Base-by-base conservation (phyloP, 2,329 filamentous ascomycete genomes). In the Coniochaeta sp. region DNA sequence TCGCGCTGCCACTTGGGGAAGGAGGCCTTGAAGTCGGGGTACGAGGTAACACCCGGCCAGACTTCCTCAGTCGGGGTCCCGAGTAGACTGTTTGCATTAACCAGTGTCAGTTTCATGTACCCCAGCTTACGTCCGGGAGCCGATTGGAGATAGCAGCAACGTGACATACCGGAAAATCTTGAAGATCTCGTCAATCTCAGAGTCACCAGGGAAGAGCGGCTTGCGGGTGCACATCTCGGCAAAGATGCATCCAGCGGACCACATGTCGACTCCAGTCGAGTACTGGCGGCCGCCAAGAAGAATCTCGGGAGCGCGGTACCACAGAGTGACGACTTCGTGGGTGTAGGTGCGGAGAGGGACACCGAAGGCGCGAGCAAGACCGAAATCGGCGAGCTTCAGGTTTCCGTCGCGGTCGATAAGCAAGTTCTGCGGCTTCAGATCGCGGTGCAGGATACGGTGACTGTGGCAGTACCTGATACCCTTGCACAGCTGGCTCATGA, bases 181-280 rank as follows among this genome's bases (percentile, higher is more conserved):
- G 82, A 96, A 96, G 71, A 96, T 96, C 75, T 96, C 91, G 70
- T 96, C 91, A 75, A 96, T 96, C 72, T 96, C 91, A 6, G 89
- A 93, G 72, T 96, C 91, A 63, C 91, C 91, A 9, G 91, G 91
- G 80, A 96, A 96, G 50, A 96, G 79, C 26, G 91, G 90, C 76
- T 93, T 95, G 71, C 90, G 86, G 5, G 91, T 96, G 76, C 90
- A 93, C 91, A 96, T 96, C 75, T 96, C 91, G 22, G 91, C 91
- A 71, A 96, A 95, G 74, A 96, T 96, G 73, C 90, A 93, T 62
- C 91, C 91, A 44, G 91, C 87, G 24, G 89, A 93, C 91, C 91
- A 96, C 89, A 96, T 95, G 72, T 96, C 91, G 47, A 96, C 90
- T 62, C 91, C 91, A n/a, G 91, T 96, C 16, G 89, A 93, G 77